Percentiles rank a stretch among this genome's conserved stretches.
These are phyloP conservation scores for Fusarium avenaceum DNA, from an alignment of 2,329 filamentous ascomycete genomes.

Conservation along the genomic window DNA sequence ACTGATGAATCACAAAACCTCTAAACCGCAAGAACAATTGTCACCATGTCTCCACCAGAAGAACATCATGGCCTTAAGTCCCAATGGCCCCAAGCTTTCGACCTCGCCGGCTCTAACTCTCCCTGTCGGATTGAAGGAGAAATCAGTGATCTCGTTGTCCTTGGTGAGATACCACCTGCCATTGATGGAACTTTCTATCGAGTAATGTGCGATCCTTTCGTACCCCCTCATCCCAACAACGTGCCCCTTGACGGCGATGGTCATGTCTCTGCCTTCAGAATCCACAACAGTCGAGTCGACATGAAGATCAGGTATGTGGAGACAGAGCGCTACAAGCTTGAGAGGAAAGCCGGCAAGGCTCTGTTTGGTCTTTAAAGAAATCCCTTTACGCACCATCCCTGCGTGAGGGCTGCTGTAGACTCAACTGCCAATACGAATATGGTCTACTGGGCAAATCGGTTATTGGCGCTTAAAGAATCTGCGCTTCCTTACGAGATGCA, in stretches of 20 bases:
- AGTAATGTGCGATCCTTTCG: constrained; percentile 59
- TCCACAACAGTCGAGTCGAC: constrained; percentile 52
- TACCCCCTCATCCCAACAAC: constrained; percentile 52
- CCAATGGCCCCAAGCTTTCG: not conserved
- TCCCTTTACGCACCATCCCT: constrained; percentile 26
- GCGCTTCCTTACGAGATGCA: constrained; percentile 26
- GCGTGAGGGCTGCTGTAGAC: constrained; percentile 23
- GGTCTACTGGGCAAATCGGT: constrained; percentile 15
- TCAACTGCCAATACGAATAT: constrained; percentile 37
- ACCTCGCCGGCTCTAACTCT: not conserved
- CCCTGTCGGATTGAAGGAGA: constrained; percentile 10
- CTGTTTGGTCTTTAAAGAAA: constrained; percentile 30
- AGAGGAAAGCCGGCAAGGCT: constrained; percentile 54
- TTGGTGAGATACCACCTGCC: constrained; percentile 38
- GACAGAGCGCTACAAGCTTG: constrained; percentile 57
- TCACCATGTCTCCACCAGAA: not conserved
- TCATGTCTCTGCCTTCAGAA: constrained; percentile 54
- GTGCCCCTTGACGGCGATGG: constrained; percentile 59
- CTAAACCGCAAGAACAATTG: no score
- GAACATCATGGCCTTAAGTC: constrained; percentile 2
- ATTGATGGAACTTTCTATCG: constrained; percentile 48
- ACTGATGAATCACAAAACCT: no score
- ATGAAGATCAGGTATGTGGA: constrained; percentile 56
- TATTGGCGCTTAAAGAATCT: constrained; percentile 23
- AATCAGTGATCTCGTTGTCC: constrained; percentile 27